A percentile compares a stretch with the other conserved stretches of the same genome.
Conservation (phyloP, 345 rosid genomes). For the Iberis pinnata region DNA sequence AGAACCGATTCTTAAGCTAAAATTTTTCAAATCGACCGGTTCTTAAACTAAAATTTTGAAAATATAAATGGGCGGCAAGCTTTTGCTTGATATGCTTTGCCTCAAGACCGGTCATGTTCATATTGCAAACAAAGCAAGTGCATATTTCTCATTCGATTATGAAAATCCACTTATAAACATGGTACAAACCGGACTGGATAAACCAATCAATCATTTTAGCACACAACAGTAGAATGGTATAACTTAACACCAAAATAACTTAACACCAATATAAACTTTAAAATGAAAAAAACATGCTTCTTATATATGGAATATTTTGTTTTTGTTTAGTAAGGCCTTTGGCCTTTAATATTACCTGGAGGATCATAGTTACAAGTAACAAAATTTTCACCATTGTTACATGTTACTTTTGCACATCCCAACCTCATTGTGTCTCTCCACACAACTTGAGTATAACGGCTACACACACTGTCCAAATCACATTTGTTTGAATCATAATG, state of each 20-base stretch:
- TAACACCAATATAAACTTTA: no score
- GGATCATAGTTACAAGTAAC: constrained; percentile 57
- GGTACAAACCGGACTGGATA: neutral
- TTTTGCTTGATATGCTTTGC: no score
- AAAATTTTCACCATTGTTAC: constrained; percentile 42
- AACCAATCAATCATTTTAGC: neutral
- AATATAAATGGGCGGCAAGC: no score
- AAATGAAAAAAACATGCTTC: no score
- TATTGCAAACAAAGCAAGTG: neutral
- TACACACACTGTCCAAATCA: constrained; percentile 31
- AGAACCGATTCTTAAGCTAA: no score
- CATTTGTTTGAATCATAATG: constrained; percentile 43
- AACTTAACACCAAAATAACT: neutral
- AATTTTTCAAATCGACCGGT: no score
- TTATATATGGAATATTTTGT: neutral
- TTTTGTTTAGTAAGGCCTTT: constrained; percentile 39
- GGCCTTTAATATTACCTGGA: constrained; percentile 37
- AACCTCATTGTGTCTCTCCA: constrained; percentile 43
- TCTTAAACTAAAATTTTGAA: no score
- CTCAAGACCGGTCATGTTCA: no score
- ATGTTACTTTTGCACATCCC: constrained; percentile 64
- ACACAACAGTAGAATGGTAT: neutral
- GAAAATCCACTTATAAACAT: neutral
- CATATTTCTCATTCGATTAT: neutral
- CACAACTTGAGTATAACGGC: constrained; percentile 70